These are phyloP conservation scores for Botrytis deweyae DNA, from an alignment of 2,329 filamentous ascomycete species.

Conservation along the genomic window DNA sequence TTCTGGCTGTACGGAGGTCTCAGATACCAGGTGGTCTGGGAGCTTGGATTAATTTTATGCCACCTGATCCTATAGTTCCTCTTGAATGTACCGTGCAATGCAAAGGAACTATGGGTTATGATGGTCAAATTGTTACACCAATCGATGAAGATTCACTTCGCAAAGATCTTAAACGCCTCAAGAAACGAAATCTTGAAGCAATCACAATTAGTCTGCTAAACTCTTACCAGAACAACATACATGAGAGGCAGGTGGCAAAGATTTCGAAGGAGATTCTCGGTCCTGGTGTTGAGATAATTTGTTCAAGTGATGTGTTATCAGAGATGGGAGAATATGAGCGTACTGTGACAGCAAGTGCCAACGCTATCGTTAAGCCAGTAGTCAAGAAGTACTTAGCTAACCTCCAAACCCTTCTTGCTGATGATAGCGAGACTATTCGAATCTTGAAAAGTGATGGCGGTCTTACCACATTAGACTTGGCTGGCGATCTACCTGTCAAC, in stretches of 20 bases:
- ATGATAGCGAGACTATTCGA: conserved; percentile 15
- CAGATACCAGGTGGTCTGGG: conserved; percentile 12
- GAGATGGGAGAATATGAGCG: conserved; percentile 17
- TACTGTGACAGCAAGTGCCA: conserved; percentile 10
- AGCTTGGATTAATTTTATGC: conserved; percentile 1
- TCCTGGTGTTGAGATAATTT: conserved; percentile 14
- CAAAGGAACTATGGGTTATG: neutral
- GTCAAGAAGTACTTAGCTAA: conserved; percentile 11
- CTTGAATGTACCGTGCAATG: conserved; percentile 8
- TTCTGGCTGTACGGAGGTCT: conserved; percentile 11
- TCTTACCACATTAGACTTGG: conserved; percentile 10
- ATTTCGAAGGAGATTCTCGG: neutral
- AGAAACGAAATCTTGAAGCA: conserved; percentile 4
- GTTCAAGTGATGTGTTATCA: conserved; percentile 11
- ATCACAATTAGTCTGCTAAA: conserved; percentile 13
- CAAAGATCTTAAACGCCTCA: neutral
- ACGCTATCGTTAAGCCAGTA: conserved; percentile 6
- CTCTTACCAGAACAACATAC: conserved; percentile 7
- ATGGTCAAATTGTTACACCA: neutral
- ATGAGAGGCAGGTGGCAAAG: conserved; percentile 8
- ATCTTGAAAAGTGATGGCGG: conserved; percentile 20
- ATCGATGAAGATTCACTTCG: conserved; percentile 3
- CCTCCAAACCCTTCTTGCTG: conserved; percentile 3
- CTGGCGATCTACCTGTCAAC: conserved; percentile 4
- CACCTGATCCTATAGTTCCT: conserved; percentile 1